Base-by-base conservation (phyloP, 176 grass and related monocot species). In the Otatea glauca region DNA sequence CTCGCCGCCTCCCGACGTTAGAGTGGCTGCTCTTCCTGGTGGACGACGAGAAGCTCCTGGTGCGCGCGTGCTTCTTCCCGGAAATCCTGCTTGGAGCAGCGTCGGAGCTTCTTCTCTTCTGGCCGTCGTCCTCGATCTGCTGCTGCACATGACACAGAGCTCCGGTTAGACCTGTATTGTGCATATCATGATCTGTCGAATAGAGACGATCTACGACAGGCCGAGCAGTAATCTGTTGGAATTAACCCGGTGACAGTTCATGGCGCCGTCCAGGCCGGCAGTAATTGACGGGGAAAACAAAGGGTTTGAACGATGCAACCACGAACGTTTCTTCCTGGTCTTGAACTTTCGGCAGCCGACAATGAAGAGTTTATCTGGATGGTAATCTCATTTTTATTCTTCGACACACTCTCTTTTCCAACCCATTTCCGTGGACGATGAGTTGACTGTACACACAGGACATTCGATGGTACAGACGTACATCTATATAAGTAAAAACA, bases 31-130 rank as follows among this genome's bases (percentile, higher is more conserved):
- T 83, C 35, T 15, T 83, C 3, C 63, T 32, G 61, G 37, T 56
- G 56, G 38, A 58, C 8, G 79, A 87, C 41, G 84, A 90, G 42
- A 84, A 75, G 80, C 89, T 90, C 74, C 75, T 84, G 42, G 89
- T 75, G 23, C 68, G 75, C 50, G 61, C 23, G 69, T 83, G 82
- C 77, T 88, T 91, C 72, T 88, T 91, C 34, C 86, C 84, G 43
- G 80, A 75, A 24, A 79, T 72, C 42, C 81, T 88, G 51, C 76
- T 68, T 18, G 84, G 76, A 5, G 87, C 91, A 45, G 27, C 88
- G 70, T 92, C 81, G 12, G 77, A 74, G 62, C 77, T 87, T 54
- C 79, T 85, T 49, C 76, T 89, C 50, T 70, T 84, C 60, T 92
- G 65, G 56, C 62, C 73, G 7, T 49, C 20, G 2, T 39, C 24